Percentiles rank a stretch among this genome's conserved stretches.
Conservation (phyloP, 2,329 filamentous ascomycete species). For the Trichoderma hamatum region DNA sequence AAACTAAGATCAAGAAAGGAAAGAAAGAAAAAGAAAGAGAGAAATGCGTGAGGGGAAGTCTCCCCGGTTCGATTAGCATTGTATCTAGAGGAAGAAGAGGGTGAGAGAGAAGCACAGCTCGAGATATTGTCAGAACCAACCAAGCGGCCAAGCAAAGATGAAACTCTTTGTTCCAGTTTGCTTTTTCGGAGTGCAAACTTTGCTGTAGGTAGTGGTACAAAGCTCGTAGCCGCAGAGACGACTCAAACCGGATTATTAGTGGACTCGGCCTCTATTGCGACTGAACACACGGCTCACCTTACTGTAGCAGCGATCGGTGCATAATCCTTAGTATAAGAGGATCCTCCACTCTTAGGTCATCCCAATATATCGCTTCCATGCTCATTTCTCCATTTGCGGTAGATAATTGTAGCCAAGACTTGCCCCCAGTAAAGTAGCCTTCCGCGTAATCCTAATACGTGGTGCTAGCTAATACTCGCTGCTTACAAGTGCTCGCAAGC, state of each 20-base stretch:
- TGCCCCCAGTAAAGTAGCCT: background rate
- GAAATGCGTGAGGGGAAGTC: background rate
- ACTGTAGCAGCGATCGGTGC: background rate
- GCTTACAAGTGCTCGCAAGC: background rate
- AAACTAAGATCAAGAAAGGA: background rate
- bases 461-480: background rate
- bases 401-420: background rate
- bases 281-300: background rate
- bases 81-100: background rate
- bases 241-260: background rate
- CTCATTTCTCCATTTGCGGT: background rate
- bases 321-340: background rate
- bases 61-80: background rate
- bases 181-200: background rate
- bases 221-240: background rate
- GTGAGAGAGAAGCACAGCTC: background rate
- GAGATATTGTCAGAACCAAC: background rate
- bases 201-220: background rate
- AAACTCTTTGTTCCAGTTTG: background rate
- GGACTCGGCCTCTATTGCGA: background rate
- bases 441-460: background rate
- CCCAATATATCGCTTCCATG: background rate
- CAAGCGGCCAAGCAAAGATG: background rate
- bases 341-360: background rate
- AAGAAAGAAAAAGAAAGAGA: background rate